A percentile compares a stretch with the other conserved stretches of the same genome.
Evolutionary conservation across 768 basidiomycete species (phyloP).

Genomic region (Fibroporia radiculosa): DNA sequence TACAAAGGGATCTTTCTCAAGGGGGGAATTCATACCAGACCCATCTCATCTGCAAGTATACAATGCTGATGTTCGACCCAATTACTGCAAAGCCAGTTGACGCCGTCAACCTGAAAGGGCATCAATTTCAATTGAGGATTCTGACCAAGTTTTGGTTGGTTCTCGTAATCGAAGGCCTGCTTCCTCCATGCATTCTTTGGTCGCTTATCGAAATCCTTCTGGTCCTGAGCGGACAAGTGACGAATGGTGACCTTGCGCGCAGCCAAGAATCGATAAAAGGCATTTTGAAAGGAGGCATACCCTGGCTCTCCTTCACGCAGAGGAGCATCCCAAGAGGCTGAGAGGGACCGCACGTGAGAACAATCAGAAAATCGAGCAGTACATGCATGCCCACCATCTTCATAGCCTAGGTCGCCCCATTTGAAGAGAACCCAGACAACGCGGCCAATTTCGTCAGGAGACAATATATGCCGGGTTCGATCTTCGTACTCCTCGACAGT

Average conservation of each 20-base stretch:
- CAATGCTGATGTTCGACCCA: conserved; percentile 84
- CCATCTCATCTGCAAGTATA: conserved; percentile 98
- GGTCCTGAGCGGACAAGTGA: conserved; percentile 34
- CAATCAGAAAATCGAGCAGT: background rate
- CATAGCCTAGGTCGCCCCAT: conserved; percentile 91
- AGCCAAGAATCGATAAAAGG: conserved; percentile 58
- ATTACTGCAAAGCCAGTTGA: conserved; percentile 80
- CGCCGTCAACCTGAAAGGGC: conserved; percentile 83
- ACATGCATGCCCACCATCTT: conserved; percentile 57
- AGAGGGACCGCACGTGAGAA: background rate
- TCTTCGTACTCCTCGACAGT: conserved; percentile 58
- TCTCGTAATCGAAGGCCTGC: conserved; percentile 37
- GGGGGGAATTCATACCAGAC: conserved; percentile 57
- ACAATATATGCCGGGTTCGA: conserved; percentile 33
- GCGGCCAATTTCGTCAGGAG: conserved; percentile 42
- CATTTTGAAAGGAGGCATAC: conserved; percentile 58
- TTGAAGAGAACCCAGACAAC: conserved; percentile 86
- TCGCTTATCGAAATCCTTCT: conserved; percentile 32
- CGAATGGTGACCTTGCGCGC: conserved; percentile 57
- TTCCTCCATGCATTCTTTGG: conserved; percentile 45
- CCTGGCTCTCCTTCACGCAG: conserved; percentile 49
- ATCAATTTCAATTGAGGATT: conserved; percentile 57
- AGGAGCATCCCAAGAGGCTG: conserved; percentile 93
- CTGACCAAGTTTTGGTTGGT: conserved; percentile 65
- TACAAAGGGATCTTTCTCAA: conserved; percentile 1